phyloP scores from a whole-genome alignment of 805 yeast genomes.

The Metschnikowia cubensis region DNA sequence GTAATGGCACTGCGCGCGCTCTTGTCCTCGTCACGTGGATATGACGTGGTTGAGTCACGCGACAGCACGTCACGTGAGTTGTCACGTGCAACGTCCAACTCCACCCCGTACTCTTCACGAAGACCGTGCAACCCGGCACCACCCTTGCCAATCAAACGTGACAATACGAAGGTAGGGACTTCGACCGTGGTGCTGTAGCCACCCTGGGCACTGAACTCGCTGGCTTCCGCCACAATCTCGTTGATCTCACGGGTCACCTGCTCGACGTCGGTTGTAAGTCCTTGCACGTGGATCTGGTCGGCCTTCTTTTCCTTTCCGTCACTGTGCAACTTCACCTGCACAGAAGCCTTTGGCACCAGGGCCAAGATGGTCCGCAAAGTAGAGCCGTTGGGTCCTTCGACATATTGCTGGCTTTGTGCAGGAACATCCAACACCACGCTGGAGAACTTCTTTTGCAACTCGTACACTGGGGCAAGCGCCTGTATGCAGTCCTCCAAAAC shows the following conservation, averaged over 20 bases:
- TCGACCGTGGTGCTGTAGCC: conserved; percentile 45
- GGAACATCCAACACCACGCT: conserved; percentile 50
- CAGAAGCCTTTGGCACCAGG: conserved; percentile 36
- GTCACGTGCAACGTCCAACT: conserved; percentile 63
- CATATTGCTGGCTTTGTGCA: conserved; percentile 51
- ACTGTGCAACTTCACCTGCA: conserved; percentile 45
- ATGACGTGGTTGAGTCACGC: no score
- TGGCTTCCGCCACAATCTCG: conserved; percentile 51
- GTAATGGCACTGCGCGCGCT: conserved; percentile 41
- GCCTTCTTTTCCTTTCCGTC: conserved; percentile 34
- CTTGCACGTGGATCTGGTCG: conserved; percentile 62
- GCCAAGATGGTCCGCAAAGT: conserved; percentile 47
- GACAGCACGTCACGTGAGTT: neutral
- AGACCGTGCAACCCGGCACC: conserved; percentile 71
- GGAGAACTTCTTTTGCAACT: conserved; percentile 50
- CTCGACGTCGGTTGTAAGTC: conserved; percentile 60
- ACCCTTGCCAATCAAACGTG: conserved; percentile 85
- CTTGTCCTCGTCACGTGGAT: conserved; percentile 34
- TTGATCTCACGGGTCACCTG: conserved; percentile 50
- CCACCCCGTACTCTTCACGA: conserved; percentile 70
- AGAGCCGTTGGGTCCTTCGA: conserved; percentile 59
- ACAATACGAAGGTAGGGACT: conserved; percentile 64
- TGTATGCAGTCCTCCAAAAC: conserved; percentile 51
- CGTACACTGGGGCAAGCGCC: conserved; percentile 56
- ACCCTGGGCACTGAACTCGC: conserved; percentile 40